A percentile compares a stretch with the other conserved stretches of the same genome.
Conservation (phyloP, 2,329 filamentous ascomycete species). For the Penicillium thymicola region DNA sequence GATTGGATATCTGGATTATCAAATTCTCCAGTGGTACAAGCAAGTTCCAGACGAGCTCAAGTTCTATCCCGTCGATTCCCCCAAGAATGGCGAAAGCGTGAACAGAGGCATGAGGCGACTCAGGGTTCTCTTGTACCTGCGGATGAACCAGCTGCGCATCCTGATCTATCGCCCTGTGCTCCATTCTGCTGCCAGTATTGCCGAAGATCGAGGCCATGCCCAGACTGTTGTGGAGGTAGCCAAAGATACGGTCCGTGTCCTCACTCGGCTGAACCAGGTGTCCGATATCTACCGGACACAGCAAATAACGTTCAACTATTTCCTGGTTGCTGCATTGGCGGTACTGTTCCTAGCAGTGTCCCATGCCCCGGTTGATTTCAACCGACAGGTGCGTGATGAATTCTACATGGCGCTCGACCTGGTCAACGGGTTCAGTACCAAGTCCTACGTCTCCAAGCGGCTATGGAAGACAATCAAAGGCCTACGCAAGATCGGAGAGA, state of each 20-base stretch:
- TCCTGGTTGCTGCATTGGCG: slow-evolving; percentile 61
- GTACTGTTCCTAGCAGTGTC: slow-evolving; percentile 64
- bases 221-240: slow-evolving; percentile 65
- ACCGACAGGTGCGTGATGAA: slow-evolving; percentile 59
- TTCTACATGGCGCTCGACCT: slow-evolving; percentile 66
- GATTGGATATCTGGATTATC: slow-evolving; percentile 75
- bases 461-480: slow-evolving; percentile 63
- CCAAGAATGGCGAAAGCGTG: slow-evolving; percentile 47
- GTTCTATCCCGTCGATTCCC: slow-evolving; percentile 57
- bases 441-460: slow-evolving; percentile 59
- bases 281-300: slow-evolving; percentile 62
- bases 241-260: slow-evolving; percentile 61
- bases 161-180: slow-evolving; percentile 84
- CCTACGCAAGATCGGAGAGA: slow-evolving; percentile 61
- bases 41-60: slow-evolving; percentile 63
- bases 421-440: slow-evolving; percentile 59
- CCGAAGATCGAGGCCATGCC: slow-evolving; percentile 69
- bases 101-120: slow-evolving; percentile 69
- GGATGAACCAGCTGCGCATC: slow-evolving; percentile 86
- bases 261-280: slow-evolving; percentile 60
- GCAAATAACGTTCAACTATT: slow-evolving; percentile 65
- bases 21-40: slow-evolving; percentile 84
- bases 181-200: slow-evolving; percentile 79
- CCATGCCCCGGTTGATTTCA: slow-evolving; percentile 61
- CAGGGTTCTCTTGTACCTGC: slow-evolving; percentile 78